Conservation (phyloP, 805 yeast species). For the Candida odintsovae region DNA sequence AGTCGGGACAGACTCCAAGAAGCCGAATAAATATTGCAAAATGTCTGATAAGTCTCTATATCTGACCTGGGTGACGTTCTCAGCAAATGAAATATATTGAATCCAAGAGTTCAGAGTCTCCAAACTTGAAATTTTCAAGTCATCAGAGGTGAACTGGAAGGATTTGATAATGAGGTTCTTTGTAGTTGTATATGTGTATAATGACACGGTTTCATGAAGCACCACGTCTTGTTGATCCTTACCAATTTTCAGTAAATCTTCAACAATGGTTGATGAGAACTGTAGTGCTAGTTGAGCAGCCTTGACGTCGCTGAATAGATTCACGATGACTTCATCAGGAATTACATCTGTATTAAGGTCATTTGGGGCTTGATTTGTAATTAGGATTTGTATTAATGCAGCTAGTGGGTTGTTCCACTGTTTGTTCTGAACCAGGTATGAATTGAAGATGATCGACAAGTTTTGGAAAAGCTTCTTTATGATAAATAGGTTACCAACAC, state of each 20-base stretch:
- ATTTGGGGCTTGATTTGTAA: slow-evolving; percentile 9
- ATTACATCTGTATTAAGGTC: slow-evolving; percentile 3
- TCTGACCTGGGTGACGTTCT: slow-evolving; percentile 18
- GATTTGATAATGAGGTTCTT: slow-evolving; percentile 14
- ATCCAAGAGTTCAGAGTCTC: slow-evolving; percentile 32
- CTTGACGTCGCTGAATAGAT: slow-evolving; percentile 1
- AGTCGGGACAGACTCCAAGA: slow-evolving; percentile 6
- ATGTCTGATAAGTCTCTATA: slow-evolving; percentile 18
- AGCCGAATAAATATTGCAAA: slow-evolving; percentile 11
- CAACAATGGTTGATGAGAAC: slow-evolving; percentile 43
- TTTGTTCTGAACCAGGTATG: slow-evolving; percentile 25
- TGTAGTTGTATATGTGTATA: slow-evolving; percentile 28
- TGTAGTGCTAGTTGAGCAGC: slow-evolving; percentile 18
- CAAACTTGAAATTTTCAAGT: slow-evolving; percentile 18
- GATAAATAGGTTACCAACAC: slow-evolving; percentile 32
- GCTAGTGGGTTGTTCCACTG: slow-evolving; percentile 38
- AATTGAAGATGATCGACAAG: slow-evolving; percentile 39
- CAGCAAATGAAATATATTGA: slow-evolving; percentile 32
- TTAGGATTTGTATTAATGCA: slow-evolving; percentile 18
- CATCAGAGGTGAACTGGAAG: slow-evolving; percentile 10
- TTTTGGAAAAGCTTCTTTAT: slow-evolving; percentile 54
- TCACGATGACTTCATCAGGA: slow-evolving; percentile 8
- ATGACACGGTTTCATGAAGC: slow-evolving; percentile 35
- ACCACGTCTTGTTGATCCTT: slow-evolving; percentile 17
- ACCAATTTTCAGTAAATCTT: slow-evolving; percentile 40